These are phyloP conservation scores for Chaetomium sp. DNA, from an alignment of 2,329 filamentous ascomycete genomes.

Conservation along the genomic window DNA sequence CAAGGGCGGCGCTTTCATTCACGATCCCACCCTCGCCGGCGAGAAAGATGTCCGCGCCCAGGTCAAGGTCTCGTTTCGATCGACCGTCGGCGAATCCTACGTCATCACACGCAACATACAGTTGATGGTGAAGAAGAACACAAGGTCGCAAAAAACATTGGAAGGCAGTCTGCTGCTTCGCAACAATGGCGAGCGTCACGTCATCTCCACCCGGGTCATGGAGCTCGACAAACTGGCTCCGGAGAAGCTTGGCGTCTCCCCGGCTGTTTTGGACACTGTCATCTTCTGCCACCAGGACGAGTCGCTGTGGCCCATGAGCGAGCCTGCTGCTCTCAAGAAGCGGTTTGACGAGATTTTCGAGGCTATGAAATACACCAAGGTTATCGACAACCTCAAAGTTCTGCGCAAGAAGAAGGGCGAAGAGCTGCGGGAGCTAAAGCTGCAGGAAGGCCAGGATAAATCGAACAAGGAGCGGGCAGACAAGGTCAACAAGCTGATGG, in stretches of 20 bases:
- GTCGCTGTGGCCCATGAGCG: slow-evolving; percentile 92
- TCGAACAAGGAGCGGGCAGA: slow-evolving; percentile 79
- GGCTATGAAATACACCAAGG: slow-evolving; percentile 92
- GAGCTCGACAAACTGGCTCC: slow-evolving; percentile 83
- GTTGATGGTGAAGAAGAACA: slow-evolving; percentile 77
- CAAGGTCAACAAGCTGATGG: slow-evolving; percentile 57
- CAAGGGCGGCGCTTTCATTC: slow-evolving; percentile 85
- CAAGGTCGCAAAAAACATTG: slow-evolving; percentile 71
- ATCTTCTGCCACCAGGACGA: slow-evolving; percentile 99
- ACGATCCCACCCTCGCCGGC: slow-evolving; percentile 87
- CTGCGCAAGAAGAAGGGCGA: slow-evolving; percentile 77
- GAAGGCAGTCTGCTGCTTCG: slow-evolving; percentile 72
- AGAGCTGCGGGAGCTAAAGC: slow-evolving; percentile 64
- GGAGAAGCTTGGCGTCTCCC: slow-evolving; percentile 79
- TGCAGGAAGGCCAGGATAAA: slow-evolving; percentile 71
- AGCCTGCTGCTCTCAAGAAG: slow-evolving; percentile 79
- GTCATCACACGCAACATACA: slow-evolving; percentile 79
- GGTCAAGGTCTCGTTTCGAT: slow-evolving; percentile 82
- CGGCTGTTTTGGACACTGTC: slow-evolving; percentile 84
- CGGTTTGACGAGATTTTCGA: slow-evolving; percentile 98
- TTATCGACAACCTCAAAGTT: slow-evolving; percentile 88
- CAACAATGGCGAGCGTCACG: slow-evolving; percentile 71
- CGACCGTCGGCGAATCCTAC: slow-evolving; percentile 70
- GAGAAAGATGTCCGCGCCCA: slow-evolving; percentile 88
- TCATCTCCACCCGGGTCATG: slow-evolving; percentile 70